These are phyloP conservation scores for Crithidia sp. DNA, from an alignment of 208 protist genomes.

Conservation along the genomic window DNA sequence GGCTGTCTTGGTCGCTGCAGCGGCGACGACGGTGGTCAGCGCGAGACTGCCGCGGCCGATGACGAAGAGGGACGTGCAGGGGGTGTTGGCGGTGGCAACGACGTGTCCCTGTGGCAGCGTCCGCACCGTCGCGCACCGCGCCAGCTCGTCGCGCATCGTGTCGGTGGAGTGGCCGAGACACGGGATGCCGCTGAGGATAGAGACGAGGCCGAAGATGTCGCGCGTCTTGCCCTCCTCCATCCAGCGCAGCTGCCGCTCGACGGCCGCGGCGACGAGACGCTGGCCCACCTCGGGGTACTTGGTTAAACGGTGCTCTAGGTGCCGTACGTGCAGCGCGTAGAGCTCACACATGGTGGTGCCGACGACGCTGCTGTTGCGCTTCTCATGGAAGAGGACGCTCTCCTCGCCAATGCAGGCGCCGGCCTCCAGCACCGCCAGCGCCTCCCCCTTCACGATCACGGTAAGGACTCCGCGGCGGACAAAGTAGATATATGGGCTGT, in stretches of 20 bases:
- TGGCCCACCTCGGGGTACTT: slow-evolving; percentile 66
- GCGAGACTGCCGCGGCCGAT: slow-evolving; percentile 71
- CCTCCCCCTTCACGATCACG: slow-evolving; percentile 70
- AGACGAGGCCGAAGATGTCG: slow-evolving; percentile 68
- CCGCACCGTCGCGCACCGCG: slow-evolving; percentile 43
- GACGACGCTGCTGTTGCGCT: slow-evolving; percentile 74
- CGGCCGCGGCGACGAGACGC: slow-evolving; percentile 44
- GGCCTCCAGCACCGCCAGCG: slow-evolving; percentile 61
- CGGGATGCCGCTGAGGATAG: slow-evolving; percentile 74
- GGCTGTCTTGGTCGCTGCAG: not conserved
- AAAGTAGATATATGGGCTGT: slow-evolving; percentile 80
- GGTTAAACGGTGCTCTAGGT: slow-evolving; percentile 52
- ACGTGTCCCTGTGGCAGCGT: slow-evolving; percentile 54
- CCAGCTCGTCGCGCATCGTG: slow-evolving; percentile 64
- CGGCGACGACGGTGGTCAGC: slow-evolving; percentile 29
- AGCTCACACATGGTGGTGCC: slow-evolving; percentile 78
- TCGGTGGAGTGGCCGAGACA: slow-evolving; percentile 87
- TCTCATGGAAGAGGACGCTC: slow-evolving; percentile 80
- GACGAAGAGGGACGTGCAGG: slow-evolving; percentile 74
- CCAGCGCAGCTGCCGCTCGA: slow-evolving; percentile 66
- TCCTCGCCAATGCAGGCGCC: slow-evolving; percentile 83
- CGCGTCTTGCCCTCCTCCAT: slow-evolving; percentile 72
- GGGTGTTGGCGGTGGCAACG: slow-evolving; percentile 46
- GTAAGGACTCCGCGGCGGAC: slow-evolving; percentile 77
- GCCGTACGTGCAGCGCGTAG: slow-evolving; percentile 71